Evolutionary conservation across 2,329 filamentous ascomycete species (phyloP).

Genomic region (Neofusicoccum ribis): DNA sequence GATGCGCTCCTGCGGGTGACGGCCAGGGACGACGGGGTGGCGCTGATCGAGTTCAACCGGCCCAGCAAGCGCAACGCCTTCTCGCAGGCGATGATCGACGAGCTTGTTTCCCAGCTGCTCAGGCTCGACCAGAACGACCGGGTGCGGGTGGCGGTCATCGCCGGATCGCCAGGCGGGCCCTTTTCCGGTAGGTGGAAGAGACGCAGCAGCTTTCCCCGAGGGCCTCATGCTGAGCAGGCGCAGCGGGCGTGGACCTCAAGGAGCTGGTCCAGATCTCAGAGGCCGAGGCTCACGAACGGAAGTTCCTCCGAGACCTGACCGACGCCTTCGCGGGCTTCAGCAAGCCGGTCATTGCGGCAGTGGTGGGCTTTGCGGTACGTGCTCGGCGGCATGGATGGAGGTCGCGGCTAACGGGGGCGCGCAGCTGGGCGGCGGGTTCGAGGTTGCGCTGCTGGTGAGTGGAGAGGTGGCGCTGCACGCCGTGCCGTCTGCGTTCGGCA

Average conservation of each 20-base stretch:
- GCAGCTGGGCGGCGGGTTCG: constrained; percentile 81
- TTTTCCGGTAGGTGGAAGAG: constrained; percentile 52
- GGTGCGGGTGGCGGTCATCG: constrained; percentile 58
- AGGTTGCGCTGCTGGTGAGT: constrained; percentile 85
- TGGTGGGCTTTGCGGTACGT: constrained; percentile 74
- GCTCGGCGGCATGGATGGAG: neutral
- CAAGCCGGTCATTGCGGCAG: constrained; percentile 88
- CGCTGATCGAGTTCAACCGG: constrained; percentile 55
- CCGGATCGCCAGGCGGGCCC: constrained; percentile 82
- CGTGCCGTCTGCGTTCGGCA: neutral
- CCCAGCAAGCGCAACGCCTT: constrained; percentile 61
- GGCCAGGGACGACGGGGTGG: constrained; percentile 38
- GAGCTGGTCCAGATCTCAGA: constrained; percentile 92
- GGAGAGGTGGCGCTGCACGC: neutral
- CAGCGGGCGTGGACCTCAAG: constrained; percentile 91
- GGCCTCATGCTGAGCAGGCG: neutral
- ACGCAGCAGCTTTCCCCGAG: neutral
- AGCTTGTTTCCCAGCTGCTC: constrained; percentile 26
- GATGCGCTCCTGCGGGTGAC: constrained; percentile 13
- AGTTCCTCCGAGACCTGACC: constrained; percentile 93
- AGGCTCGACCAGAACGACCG: constrained; percentile 25
- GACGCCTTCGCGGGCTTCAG: constrained; percentile 76
- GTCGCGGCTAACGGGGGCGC: constrained; percentile 17
- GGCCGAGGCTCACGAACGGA: constrained; percentile 75
- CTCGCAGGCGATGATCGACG: constrained; percentile 52